A percentile compares a stretch with the other conserved stretches of the same genome.
These are phyloP conservation scores for Euptelea pleiosperma DNA, from an alignment of 164 flowering plant species.

Conservation along the genomic window DNA sequence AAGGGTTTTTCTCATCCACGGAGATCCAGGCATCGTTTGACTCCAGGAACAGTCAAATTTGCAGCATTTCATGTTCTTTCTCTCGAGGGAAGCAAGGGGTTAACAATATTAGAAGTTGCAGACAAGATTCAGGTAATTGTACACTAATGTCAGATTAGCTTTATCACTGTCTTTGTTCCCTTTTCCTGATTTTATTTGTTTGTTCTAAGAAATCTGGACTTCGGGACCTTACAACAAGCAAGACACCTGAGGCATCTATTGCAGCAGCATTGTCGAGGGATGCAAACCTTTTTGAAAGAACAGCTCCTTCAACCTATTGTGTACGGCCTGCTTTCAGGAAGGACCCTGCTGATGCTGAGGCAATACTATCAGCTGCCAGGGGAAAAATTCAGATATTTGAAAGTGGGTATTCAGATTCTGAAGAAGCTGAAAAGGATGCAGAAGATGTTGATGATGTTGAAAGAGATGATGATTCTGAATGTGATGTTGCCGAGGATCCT, in stretches of 20 bases:
- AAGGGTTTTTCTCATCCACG: conserved; percentile 68
- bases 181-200: conserved; percentile 15
- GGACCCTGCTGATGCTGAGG: conserved; percentile 77
- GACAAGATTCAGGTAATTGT: conserved; percentile 79
- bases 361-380: conserved; percentile 65
- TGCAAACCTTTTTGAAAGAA: conserved; percentile 77
- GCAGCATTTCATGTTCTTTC: conserved; percentile 94
- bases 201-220: conserved; percentile 78
- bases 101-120: conserved; percentile 77
- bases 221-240: conserved; percentile 90
- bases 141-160: background rate
- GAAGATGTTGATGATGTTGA: conserved; percentile 59
- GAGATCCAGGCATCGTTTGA: conserved; percentile 84
- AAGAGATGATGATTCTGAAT: conserved; percentile 78
- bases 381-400: conserved; percentile 60
- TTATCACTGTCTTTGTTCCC: background rate
- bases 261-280: conserved; percentile 95
- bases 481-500: conserved; percentile 73
- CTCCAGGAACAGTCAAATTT: conserved; percentile 95
- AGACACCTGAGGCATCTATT: conserved; percentile 96
- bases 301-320: conserved; percentile 92
- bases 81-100: conserved; percentile 76
- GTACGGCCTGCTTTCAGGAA: conserved; percentile 70
- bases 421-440: conserved; percentile 50
- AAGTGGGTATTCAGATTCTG: conserved; percentile 57